phyloP scores from a whole-genome alignment of 108 stramenopile species.

The Nitzschia sp. region DNA sequence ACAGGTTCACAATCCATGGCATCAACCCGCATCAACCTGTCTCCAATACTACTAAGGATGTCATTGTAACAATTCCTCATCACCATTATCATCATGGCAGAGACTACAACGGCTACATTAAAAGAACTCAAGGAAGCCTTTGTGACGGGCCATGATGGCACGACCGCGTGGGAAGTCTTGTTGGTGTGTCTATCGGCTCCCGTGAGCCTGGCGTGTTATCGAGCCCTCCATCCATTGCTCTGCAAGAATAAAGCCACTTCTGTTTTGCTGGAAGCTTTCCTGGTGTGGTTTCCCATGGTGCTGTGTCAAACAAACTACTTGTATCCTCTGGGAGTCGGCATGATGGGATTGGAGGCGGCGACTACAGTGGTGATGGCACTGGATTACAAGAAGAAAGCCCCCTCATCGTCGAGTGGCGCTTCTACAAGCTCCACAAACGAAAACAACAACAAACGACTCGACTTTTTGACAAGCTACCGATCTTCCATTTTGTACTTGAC shows the following conservation, averaged over 20 bases:
- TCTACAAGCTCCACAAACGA: background rate
- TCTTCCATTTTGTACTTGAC: constrained; percentile 76
- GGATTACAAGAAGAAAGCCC: background rate
- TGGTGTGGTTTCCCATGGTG: constrained; percentile 72
- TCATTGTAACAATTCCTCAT: no score
- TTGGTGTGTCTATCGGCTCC: constrained; percentile 65
- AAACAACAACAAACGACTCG: constrained; percentile 6
- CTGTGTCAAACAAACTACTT: constrained; percentile 56
- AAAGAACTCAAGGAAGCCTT: constrained; percentile 74
- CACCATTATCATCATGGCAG: no score
- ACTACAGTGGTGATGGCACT: background rate
- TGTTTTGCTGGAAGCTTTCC: constrained; percentile 44
- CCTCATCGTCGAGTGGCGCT: background rate
- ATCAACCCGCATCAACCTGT: no score
- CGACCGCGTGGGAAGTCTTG: constrained; percentile 62
- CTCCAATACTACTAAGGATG: no score
- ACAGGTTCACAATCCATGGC: no score
- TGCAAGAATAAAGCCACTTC: no score
- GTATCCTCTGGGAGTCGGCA: constrained; percentile 46
- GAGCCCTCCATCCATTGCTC: no score
- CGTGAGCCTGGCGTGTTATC: constrained; percentile 53
- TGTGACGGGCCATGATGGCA: constrained; percentile 82
- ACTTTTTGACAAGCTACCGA: constrained; percentile 65
- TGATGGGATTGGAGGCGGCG: constrained; percentile 19
- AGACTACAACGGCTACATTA: background rate